Base-by-base conservation (phyloP, 2,329 filamentous ascomycete genomes). In the Xylaria sp. region DNA sequence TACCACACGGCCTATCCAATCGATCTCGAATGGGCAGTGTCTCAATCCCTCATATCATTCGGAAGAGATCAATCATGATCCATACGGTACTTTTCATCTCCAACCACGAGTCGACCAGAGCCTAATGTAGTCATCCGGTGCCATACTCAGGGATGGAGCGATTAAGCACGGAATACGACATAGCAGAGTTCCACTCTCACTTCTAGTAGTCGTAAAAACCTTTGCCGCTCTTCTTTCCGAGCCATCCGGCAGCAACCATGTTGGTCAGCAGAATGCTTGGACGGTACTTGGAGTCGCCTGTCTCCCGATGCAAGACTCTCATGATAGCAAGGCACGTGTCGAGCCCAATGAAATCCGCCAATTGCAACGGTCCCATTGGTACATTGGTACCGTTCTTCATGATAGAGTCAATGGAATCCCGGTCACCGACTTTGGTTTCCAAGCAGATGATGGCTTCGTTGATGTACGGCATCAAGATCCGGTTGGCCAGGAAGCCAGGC, bases 351-450 rank as follows among this genome's bases (percentile, higher is more conserved):
- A 99, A 99, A 75, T 99, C 94, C 2, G 94, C 94, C 69, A 99
- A 78, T 70, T 92, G 88, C 66, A 99, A 80, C 8, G 94, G 94
- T 0, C 94, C 94, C 94, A 99, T 99, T 23, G 94, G 94, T 47
- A 99, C 94, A 72, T 96, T 96, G 19, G 94, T 99, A 52, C 94
- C 94, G 69, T 97, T 97, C 83, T 96, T 97, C 94, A 99, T 99
- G 69, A 99, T 99, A 65, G 83, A 87, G 72, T 99, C 94, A 66
- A 99, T 99, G 65, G 93, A 90, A 71, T 97, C 92, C 67, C 90
- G 88, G 65, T 85, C 83, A 16, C 94, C 94, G 0, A 99, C 86
- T 2, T 91, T 90, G 0, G 94, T 97, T 78, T 99, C 94, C 11
- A 99, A 80, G 75, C 94, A 99, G 65, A 96, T 93, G 67, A 99